Percentiles rank a stretch among this genome's conserved stretches.
Evolutionary conservation across 768 basidiomycete species (phyloP).

Genomic region (Fomitopsis pulvina): DNA sequence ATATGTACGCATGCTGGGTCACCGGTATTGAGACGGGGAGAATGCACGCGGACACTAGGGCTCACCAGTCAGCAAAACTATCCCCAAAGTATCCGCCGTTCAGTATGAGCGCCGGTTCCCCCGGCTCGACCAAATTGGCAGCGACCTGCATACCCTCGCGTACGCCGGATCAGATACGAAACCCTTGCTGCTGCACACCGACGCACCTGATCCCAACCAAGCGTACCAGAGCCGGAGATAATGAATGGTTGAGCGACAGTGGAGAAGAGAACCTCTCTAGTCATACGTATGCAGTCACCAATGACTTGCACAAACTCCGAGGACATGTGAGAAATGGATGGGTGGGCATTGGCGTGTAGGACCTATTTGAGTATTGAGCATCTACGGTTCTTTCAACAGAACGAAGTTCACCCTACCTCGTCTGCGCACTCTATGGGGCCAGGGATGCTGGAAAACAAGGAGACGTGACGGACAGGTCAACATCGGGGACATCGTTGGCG

Average conservation of each 20-base stretch:
- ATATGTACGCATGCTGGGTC: constrained; percentile 69
- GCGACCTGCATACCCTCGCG: constrained; percentile 44
- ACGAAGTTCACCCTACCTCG: constrained; percentile 31
- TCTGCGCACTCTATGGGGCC: constrained; percentile 58
- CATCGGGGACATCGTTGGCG: constrained; percentile 8
- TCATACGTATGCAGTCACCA: constrained; percentile 84
- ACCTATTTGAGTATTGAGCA: constrained; percentile 39
- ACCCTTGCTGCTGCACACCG: constrained; percentile 1
- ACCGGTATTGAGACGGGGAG: not conserved
- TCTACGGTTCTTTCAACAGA: no score
- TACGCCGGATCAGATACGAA: not conserved
- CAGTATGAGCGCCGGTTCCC: constrained; percentile 75
- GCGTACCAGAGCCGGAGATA: constrained; percentile 89
- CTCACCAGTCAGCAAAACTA: constrained; percentile 80
- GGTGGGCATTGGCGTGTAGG: constrained; percentile 90
- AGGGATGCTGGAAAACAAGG: constrained; percentile 32
- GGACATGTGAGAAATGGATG: constrained; percentile 83
- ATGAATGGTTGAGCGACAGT: constrained; percentile 83
- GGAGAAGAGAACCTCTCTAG: constrained; percentile 72
- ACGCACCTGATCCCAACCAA: constrained; percentile 90
- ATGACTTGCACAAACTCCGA: constrained; percentile 85
- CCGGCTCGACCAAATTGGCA: constrained; percentile 81
- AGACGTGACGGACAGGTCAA: not conserved
- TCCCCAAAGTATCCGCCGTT: constrained; percentile 95
- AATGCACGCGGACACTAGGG: constrained; percentile 7